Conservation (phyloP, 495 filamentous ascomycete species). For the Saxispiralis lemnorum region DNA sequence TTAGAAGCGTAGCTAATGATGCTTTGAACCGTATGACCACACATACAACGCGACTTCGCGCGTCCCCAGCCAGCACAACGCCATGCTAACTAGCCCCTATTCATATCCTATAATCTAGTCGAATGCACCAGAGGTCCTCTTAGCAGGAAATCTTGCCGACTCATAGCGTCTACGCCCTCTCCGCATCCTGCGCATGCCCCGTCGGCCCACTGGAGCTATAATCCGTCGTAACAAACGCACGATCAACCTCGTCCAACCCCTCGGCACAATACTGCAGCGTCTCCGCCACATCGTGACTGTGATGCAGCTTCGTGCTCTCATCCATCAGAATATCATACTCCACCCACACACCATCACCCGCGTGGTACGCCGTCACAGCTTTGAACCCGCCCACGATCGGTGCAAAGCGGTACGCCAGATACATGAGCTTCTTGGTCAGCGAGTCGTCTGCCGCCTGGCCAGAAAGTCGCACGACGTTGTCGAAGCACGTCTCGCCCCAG, state of each 20-base stretch:
- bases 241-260: slow-evolving; percentile 29
- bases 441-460: slow-evolving; percentile 23
- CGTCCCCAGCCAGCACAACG: too few species aligned
- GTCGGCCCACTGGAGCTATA: slow-evolving; percentile 15
- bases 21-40: too few species aligned
- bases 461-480: slow-evolving; percentile 29
- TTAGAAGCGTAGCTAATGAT: too few species aligned
- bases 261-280: slow-evolving; percentile 35
- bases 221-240: slow-evolving; percentile 32
- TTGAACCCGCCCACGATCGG: slow-evolving; percentile 32
- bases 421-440: slow-evolving; percentile 28
- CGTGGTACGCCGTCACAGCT: slow-evolving; percentile 30
- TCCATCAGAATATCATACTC: slow-evolving; percentile 32
- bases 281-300: slow-evolving; percentile 32
- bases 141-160: too few species aligned
- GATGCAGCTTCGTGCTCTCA: slow-evolving; percentile 24
- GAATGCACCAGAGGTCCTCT: too few species aligned
- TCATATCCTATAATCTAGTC: too few species aligned
- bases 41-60: too few species aligned
- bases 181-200: slow-evolving; percentile 11
- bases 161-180: too few species aligned
- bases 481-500: slow-evolving; percentile 30
- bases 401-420: slow-evolving; percentile 28
- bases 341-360: slow-evolving; percentile 33
- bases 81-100: too few species aligned